Percentiles rank a stretch among this genome's conserved stretches.
These are phyloP conservation scores for Alternaria metachromatica DNA, from an alignment of 2,329 filamentous ascomycete species.

Conservation along the genomic window DNA sequence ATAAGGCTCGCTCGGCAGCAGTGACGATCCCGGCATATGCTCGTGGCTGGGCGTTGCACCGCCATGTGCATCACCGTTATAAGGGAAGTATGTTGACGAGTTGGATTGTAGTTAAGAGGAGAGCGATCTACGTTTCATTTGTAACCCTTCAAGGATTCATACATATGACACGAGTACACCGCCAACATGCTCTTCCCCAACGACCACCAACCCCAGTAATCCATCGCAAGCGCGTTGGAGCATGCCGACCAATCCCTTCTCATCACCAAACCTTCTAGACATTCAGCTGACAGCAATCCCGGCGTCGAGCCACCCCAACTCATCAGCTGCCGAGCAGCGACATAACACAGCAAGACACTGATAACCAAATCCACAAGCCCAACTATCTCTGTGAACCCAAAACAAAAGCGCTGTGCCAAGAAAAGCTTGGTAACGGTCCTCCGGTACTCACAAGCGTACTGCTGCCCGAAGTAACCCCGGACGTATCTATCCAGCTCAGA, in stretches of 20 bases:
- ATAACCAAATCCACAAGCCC: constrained; percentile 77
- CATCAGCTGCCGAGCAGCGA: constrained; percentile 32
- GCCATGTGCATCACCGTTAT: background rate
- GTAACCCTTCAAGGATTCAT: constrained; percentile 39
- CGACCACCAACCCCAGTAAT: constrained; percentile 12
- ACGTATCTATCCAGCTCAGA: constrained; percentile 53
- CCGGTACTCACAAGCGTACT: constrained; percentile 44
- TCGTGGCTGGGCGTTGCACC: background rate
- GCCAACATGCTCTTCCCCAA: constrained; percentile 4
- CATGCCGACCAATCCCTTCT: constrained; percentile 2
- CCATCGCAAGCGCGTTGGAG: background rate
- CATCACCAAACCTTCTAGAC: background rate
- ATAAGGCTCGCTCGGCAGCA: background rate
- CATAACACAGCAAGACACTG: constrained; percentile 63
- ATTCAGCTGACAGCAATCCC: background rate
- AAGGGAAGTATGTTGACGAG: background rate
- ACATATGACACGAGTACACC: constrained; percentile 30
- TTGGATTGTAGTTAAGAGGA: background rate
- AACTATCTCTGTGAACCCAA: constrained; percentile 52
- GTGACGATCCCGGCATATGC: constrained; percentile 2
- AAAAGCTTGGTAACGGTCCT: constrained; percentile 50
- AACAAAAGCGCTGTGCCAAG: constrained; percentile 49
- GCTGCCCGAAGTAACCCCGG: constrained; percentile 12
- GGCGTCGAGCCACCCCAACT: constrained; percentile 2
- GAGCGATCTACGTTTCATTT: constrained; percentile 5